Base-by-base conservation (phyloP, 2,329 filamentous ascomycete species). In the Calonectria henricotiae region DNA sequence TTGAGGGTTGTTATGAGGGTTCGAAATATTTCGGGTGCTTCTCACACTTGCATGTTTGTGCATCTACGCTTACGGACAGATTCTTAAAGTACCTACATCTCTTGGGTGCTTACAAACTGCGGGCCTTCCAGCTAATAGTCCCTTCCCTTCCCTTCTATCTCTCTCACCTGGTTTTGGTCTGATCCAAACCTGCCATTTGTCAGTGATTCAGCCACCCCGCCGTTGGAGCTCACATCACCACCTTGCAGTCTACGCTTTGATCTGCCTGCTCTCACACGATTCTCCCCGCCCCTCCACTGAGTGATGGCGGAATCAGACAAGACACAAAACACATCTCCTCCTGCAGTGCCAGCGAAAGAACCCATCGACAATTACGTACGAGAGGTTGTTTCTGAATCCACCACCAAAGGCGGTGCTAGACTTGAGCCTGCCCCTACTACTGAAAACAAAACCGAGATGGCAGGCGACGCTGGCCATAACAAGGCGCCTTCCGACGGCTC, bases 321-420 rank as follows among this genome's bases (percentile, higher is more conserved):
- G 32, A 65, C 65, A 23, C 58, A 58, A 46, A 69, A 13, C 51
- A 30, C 39, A 8, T 55, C 64, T 27, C 67, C 68, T 69, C 75
- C 72, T 55, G 44, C 58, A 11, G 46, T 69, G 2, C 75, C 74
- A 65, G 63, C 62, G 5, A 77, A 75, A 39, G 63, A 76, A 27
- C 67, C 51, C 32, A 62, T 74, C 12, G 35, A 71, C 23, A 39
- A 37, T 17, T 47, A 46, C 12, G 61, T 49, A 5, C 4, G 54
- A n/a, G 47, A 64, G 15, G 9, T 49, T 12, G 27, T 5, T 5
- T 6, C 20, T 5, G 58, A 62, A 15, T 12, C 20, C 20, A 20
- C 54, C 15, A 65, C 13, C 17, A 32, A 9, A 8, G 46, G 67
- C 49, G 49, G 35, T 8, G 2, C 20, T 5, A 27, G 27, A 51